Conservation (phyloP, 768 basidiomycete genomes). For the Sarcodon aspratus region DNA sequence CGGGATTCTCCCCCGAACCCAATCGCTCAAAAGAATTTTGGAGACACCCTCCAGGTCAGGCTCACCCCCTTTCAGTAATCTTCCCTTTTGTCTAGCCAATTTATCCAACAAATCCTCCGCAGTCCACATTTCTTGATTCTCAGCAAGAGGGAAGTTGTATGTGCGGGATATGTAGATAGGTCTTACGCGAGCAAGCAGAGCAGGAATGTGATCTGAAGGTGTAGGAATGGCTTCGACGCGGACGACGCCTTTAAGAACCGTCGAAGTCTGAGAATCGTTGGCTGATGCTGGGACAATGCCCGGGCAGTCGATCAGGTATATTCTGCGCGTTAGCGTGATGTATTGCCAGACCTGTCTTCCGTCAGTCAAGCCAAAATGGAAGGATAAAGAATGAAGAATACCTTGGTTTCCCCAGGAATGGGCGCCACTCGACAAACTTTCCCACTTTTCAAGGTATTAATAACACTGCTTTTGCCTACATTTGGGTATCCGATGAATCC, state of each 20-base stretch:
- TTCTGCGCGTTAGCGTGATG: slow-evolving; percentile 89
- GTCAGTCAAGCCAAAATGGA: not conserved
- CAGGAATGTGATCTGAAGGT: slow-evolving; percentile 86
- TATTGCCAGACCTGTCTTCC: slow-evolving; percentile 83
- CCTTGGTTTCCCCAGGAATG: slow-evolving; percentile 94
- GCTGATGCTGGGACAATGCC: slow-evolving; percentile 95
- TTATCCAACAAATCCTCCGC: slow-evolving; percentile 74
- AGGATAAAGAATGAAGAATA: slow-evolving; percentile 8
- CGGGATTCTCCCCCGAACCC: slow-evolving; percentile 95
- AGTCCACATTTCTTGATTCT: slow-evolving; percentile 44
- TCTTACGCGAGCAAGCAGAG: slow-evolving; percentile 84
- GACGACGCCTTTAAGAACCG: slow-evolving; percentile 93
- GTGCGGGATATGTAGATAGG: slow-evolving; percentile 84
- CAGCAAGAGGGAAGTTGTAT: slow-evolving; percentile 55
- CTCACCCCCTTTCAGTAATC: slow-evolving; percentile 89
- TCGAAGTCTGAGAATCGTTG: slow-evolving; percentile 80
- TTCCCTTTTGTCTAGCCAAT: slow-evolving; percentile 85
- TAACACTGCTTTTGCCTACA: slow-evolving; percentile 94
- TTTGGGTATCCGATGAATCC: slow-evolving; percentile 98
- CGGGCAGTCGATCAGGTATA: slow-evolving; percentile 99
- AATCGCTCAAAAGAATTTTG: slow-evolving; percentile 91
- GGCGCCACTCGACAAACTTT: slow-evolving; percentile 97
- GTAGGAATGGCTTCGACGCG: slow-evolving; percentile 90
- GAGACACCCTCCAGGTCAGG: slow-evolving; percentile 87
- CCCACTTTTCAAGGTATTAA: slow-evolving; percentile 96